These are phyloP conservation scores for Xylaria palmicola DNA, from an alignment of 495 filamentous ascomycete species.

Conservation along the genomic window DNA sequence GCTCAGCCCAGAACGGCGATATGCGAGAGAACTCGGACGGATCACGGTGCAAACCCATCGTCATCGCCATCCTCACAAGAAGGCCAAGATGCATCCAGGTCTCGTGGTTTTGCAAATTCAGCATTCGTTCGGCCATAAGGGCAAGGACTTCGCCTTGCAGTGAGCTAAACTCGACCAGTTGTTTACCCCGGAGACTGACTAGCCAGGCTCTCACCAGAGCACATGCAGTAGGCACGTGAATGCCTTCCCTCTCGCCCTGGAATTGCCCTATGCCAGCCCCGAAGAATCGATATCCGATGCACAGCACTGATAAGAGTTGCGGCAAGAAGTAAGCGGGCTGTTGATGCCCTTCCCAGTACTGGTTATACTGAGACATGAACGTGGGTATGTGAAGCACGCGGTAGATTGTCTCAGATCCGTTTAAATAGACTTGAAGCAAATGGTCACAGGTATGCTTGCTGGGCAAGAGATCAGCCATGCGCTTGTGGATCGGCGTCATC, in stretches of 20 bases:
- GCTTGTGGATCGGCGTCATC: conserved; percentile 40
- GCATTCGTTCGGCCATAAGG: conserved; percentile 35
- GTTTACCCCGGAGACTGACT: conserved; percentile 35
- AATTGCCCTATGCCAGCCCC: conserved; percentile 29
- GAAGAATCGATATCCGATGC: conserved; percentile 34
- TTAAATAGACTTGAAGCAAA: conserved; percentile 43
- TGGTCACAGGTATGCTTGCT: conserved; percentile 34
- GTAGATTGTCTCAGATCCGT: conserved; percentile 46
- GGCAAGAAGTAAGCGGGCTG: conserved; percentile 44
- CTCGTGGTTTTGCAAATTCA: conserved; percentile 34
- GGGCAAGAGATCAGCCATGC: conserved; percentile 41
- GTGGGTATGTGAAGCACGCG: conserved; percentile 48
- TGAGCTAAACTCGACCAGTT: conserved; percentile 37
- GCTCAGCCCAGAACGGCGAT: conserved; percentile 34
- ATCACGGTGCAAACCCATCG: conserved; percentile 42
- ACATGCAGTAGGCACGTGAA: conserved; percentile 41
- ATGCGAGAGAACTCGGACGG: conserved; percentile 38
- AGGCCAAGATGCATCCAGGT: conserved; percentile 40
- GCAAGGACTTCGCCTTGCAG: conserved; percentile 39
- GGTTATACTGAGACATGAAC: conserved; percentile 47
- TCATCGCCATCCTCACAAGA: conserved; percentile 43
- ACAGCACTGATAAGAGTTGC: conserved; percentile 36
- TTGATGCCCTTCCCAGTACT: conserved; percentile 36
- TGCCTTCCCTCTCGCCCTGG: conserved; percentile 30
- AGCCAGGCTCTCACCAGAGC: conserved; percentile 40